Conservation (phyloP, 805 yeast species). For the Spencermartinsiella europaea region DNA sequence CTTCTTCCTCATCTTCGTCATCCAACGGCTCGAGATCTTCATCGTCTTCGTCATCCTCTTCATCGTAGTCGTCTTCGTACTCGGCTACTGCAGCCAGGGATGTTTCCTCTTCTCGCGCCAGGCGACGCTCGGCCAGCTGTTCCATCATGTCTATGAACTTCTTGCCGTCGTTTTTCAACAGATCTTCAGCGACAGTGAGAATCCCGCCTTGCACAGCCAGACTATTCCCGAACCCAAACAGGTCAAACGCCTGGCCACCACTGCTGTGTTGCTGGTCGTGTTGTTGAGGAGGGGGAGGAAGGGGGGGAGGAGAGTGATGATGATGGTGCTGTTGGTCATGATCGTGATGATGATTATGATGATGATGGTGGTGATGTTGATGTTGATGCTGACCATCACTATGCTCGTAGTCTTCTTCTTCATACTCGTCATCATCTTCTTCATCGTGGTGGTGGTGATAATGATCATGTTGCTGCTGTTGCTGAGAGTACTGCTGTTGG, state of each 20-base stretch:
- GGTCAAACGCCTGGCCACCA: constrained; percentile 12
- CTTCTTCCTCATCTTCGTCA: constrained; percentile 24
- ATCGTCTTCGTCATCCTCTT: constrained; percentile 17
- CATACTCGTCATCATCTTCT: constrained; percentile 8
- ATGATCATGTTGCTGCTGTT: background rate
- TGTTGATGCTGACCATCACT: constrained; percentile 13
- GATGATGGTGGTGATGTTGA: constrained; percentile 13
- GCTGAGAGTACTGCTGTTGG: background rate
- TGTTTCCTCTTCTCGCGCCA: constrained; percentile 33
- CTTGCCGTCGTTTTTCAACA: constrained; percentile 71
- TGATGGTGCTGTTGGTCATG: constrained; percentile 11
- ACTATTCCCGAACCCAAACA: constrained; percentile 28
- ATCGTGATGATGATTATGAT: constrained; percentile 13
- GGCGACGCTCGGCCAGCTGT: constrained; percentile 53
- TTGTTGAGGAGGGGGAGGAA: constrained; percentile 9
- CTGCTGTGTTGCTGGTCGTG: constrained; percentile 11
- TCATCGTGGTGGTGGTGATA: constrained; percentile 3
- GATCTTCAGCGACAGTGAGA: constrained; percentile 69
- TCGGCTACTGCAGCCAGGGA: constrained; percentile 13
- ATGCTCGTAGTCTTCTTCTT: constrained; percentile 8
- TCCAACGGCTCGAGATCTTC: constrained; percentile 1
- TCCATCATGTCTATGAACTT: constrained; percentile 78
- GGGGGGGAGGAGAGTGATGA: constrained; percentile 9
- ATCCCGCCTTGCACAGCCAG: constrained; percentile 39
- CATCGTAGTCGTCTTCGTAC: constrained; percentile 13